Evolutionary conservation across 495 filamentous ascomycete species (phyloP).

Genomic region (Apodospora peruviana): DNA sequence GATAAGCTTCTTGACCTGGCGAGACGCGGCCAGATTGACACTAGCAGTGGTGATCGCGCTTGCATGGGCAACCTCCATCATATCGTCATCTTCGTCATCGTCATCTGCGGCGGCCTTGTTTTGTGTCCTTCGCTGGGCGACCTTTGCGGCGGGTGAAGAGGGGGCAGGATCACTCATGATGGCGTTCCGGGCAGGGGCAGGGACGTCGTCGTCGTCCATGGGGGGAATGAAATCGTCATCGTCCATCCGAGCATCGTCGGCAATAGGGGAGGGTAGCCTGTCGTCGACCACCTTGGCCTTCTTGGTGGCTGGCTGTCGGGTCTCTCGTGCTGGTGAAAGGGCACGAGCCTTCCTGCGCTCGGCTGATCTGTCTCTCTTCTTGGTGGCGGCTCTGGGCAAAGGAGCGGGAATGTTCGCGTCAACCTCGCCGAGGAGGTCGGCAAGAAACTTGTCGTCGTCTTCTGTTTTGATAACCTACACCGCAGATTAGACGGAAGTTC

Average conservation of each 20-base stretch:
- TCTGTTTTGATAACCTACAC: constrained; percentile 57
- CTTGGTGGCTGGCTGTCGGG: constrained; percentile 38
- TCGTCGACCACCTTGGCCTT: constrained; percentile 46
- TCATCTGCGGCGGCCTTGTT: constrained; percentile 51
- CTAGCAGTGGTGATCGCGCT: constrained; percentile 60
- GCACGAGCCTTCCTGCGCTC: constrained; percentile 72
- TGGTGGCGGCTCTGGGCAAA: constrained; percentile 40
- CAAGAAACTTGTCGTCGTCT: constrained; percentile 82
- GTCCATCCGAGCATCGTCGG: constrained; percentile 42
- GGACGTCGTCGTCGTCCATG: constrained; percentile 54
- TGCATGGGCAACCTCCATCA: constrained; percentile 78
- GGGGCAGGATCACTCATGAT: constrained; percentile 80
- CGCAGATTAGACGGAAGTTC: background rate
- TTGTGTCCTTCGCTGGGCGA: constrained; percentile 71
- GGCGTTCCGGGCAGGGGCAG: constrained; percentile 30
- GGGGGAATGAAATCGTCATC: constrained; percentile 47
- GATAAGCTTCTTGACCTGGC: constrained; percentile 70
- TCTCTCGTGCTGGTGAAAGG: constrained; percentile 62
- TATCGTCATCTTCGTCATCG: constrained; percentile 70
- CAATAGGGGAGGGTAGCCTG: constrained; percentile 38
- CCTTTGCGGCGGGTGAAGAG: constrained; percentile 82
- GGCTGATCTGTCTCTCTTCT: constrained; percentile 63
- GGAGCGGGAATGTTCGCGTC: constrained; percentile 71
- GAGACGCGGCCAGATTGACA: constrained; percentile 81
- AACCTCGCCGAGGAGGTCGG: constrained; percentile 79